Conservation (phyloP, 768 basidiomycete genomes). For the Naganishia antarctica region DNA sequence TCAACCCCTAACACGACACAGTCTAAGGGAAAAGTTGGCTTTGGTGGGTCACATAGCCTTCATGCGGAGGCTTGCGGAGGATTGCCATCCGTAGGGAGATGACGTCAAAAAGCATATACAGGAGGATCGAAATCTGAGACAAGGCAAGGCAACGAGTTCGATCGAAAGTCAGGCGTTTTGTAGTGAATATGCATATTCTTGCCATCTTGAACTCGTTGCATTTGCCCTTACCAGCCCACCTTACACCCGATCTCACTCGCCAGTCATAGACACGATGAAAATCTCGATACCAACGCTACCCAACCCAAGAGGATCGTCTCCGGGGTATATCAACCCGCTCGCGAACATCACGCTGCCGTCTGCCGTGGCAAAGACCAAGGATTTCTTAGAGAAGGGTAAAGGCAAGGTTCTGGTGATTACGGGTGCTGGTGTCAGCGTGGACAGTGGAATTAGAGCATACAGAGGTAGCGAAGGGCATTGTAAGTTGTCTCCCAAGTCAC, state of each 20-base stretch:
- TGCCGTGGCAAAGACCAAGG: slow-evolving; percentile 38
- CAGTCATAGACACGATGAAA: slow-evolving; percentile 18
- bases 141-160: too few species aligned
- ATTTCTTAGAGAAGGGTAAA: slow-evolving; percentile 67
- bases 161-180: too few species aligned
- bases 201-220: too few species aligned
- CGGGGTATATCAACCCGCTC: slow-evolving; percentile 35
- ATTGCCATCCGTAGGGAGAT: too few species aligned
- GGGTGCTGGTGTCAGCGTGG: slow-evolving; percentile 90
- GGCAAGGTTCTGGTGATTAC: slow-evolving; percentile 63
- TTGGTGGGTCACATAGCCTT: too few species aligned
- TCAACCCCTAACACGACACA: too few species aligned
- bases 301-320: slow-evolving; percentile 31
- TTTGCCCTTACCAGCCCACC: too few species aligned
- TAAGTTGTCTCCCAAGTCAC: neutral
- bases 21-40: too few species aligned
- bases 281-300: slow-evolving; percentile 49
- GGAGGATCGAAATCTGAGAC: too few species aligned
- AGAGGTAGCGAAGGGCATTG: slow-evolving; percentile 68
- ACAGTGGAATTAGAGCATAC: slow-evolving; percentile 93
- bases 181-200: too few species aligned
- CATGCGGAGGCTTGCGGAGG: too few species aligned
- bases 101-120: too few species aligned
- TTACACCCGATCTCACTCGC: neutral
- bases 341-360: slow-evolving; percentile 34